Percentiles rank a stretch among this genome's conserved stretches.
phyloP scores from a whole-genome alignment of 106 monocot genomes.

The Narthecium ossifragum region DNA sequence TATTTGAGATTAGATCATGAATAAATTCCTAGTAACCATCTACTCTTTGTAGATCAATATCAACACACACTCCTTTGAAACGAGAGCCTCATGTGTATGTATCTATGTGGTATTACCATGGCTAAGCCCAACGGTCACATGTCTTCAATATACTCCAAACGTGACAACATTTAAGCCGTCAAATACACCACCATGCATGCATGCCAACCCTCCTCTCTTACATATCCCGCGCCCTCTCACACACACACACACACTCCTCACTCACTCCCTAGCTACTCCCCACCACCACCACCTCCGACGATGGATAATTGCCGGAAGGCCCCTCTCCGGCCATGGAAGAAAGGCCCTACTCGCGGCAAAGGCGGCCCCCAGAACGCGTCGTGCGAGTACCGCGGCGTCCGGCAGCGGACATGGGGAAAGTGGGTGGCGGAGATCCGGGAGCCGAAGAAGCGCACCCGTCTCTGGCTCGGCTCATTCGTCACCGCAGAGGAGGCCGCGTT shows the following conservation, averaged over 20 bases:
- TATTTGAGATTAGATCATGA: not conserved
- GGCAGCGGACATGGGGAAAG: slow-evolving; percentile 99
- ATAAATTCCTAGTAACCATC: no score
- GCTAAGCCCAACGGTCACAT: slow-evolving; percentile 69
- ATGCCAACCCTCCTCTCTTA: slow-evolving; percentile 12
- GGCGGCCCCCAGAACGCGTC: slow-evolving; percentile 92
- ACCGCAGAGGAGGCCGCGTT: slow-evolving; percentile 92
- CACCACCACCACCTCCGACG: not conserved
- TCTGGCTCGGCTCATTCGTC: slow-evolving; percentile 96
- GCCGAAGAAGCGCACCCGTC: slow-evolving; percentile 78
- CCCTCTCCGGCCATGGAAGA: slow-evolving; percentile 75
- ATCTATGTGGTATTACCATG: not conserved
- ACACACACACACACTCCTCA: not conserved
- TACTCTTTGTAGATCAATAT: no score
- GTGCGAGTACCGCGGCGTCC: slow-evolving; percentile 89
- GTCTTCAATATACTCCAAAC: slow-evolving; percentile 32
- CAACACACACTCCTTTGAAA: not conserved
- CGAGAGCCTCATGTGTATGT: not conserved
- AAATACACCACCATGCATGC: slow-evolving; percentile 9
- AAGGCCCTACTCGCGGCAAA: slow-evolving; percentile 83
- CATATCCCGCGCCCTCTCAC: slow-evolving; percentile 34
- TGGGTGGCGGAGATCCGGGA: slow-evolving; percentile 99
- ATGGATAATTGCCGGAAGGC: slow-evolving; percentile 28
- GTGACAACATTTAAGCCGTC: slow-evolving; percentile 76
- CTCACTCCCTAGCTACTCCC: not conserved